A percentile compares a stretch with the other conserved stretches of the same genome.
Evolutionary conservation across 768 basidiomycete species (phyloP).

Genomic region (Agaricus blazei): DNA sequence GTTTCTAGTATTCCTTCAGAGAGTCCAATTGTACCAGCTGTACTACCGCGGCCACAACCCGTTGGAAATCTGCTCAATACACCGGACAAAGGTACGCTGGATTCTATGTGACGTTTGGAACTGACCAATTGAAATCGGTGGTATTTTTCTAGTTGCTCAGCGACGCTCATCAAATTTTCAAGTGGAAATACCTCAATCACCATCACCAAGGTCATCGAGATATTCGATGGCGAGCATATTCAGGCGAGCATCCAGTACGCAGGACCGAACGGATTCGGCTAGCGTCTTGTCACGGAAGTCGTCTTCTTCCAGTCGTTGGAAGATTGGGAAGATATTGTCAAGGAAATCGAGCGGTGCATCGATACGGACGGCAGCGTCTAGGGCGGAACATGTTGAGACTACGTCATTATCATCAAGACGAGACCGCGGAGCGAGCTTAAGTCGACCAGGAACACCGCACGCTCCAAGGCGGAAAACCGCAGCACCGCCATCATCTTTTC

Average conservation of each 20-base stretch:
- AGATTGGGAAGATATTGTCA: slow-evolving; percentile 31
- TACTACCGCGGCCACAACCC: slow-evolving; percentile 26
- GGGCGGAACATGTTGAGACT: slow-evolving; percentile 26
- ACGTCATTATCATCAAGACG: slow-evolving; percentile 41
- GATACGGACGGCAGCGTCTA: slow-evolving; percentile 38
- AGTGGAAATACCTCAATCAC: slow-evolving; percentile 37
- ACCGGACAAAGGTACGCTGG: slow-evolving; percentile 29
- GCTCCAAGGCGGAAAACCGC: slow-evolving; percentile 29
- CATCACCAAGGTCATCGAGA: slow-evolving; percentile 45
- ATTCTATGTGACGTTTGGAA: background rate
- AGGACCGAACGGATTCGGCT: slow-evolving; percentile 44
- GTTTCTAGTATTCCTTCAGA: slow-evolving; percentile 57
- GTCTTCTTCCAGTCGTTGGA: slow-evolving; percentile 33
- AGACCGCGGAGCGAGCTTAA: slow-evolving; percentile 33
- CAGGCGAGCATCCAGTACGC: slow-evolving; percentile 28
- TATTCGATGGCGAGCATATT: slow-evolving; percentile 48
- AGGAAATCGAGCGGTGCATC: slow-evolving; percentile 48
- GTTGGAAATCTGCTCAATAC: slow-evolving; percentile 7
- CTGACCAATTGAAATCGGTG: background rate
- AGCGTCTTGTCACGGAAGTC: slow-evolving; percentile 38
- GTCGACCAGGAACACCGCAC: slow-evolving; percentile 46
- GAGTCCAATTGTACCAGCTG: slow-evolving; percentile 53
- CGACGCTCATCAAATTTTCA: slow-evolving; percentile 37
- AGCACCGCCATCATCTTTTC: slow-evolving; percentile 60
- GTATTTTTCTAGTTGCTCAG: slow-evolving; percentile 20